phyloP scores from a whole-genome alignment of 2,329 filamentous ascomycete species.

The Exophiala viscosa region DNA sequence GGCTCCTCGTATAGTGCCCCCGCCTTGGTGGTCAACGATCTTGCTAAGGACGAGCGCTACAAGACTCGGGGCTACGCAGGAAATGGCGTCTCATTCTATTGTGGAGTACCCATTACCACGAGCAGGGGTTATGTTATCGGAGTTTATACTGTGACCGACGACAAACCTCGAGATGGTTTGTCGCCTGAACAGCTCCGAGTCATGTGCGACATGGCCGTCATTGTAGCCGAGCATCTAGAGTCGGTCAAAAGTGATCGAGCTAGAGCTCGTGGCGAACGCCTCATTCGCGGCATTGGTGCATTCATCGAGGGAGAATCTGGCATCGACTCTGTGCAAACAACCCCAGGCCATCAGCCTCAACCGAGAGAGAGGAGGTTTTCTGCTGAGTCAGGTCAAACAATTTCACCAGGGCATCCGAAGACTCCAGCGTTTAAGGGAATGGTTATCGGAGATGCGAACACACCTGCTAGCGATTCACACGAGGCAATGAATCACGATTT shows the following conservation, averaged over 20 bases:
- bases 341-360: neutral
- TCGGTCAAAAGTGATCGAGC: conserved; percentile 52
- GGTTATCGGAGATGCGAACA: conserved; percentile 10
- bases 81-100: conserved; percentile 48
- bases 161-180: conserved; percentile 52
- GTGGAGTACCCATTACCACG: conserved; percentile 59
- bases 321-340: neutral
- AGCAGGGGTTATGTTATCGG: conserved; percentile 58
- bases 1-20: conserved; percentile 18
- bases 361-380: neutral
- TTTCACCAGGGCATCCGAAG: neutral
- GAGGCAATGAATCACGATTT: neutral
- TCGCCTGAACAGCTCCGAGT: conserved; percentile 49
- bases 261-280: conserved; percentile 52
- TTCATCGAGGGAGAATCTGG: conserved; percentile 48
- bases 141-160: conserved; percentile 58
- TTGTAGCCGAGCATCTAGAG: conserved; percentile 61
- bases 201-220: conserved; percentile 54
- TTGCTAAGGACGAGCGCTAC: conserved; percentile 38
- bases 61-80: conserved; percentile 37
- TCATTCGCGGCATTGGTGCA: conserved; percentile 52
- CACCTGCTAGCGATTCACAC: neutral
- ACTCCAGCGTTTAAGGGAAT: conserved; percentile 5
- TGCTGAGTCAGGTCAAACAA: neutral
- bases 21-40: conserved; percentile 37